phyloP scores from a whole-genome alignment of 371 early-diverging fungal species.

The Blastocladiella emersonii region DNA sequence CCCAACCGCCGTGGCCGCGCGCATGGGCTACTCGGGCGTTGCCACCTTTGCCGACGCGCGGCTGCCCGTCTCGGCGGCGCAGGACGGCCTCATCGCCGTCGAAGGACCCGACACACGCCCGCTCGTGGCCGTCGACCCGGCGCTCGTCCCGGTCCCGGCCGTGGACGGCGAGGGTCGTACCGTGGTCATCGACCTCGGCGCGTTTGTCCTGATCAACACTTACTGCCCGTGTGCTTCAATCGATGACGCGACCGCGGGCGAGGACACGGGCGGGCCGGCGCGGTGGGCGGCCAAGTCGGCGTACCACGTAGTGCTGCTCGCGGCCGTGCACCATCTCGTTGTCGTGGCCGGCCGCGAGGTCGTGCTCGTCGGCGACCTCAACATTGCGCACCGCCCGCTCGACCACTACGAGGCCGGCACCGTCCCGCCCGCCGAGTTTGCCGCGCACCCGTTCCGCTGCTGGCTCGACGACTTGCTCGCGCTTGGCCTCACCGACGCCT shows the following conservation, averaged over 20 bases:
- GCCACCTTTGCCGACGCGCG: constrained; percentile 43
- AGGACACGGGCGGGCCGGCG: too few species aligned
- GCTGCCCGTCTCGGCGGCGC: not conserved
- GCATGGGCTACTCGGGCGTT: constrained; percentile 56
- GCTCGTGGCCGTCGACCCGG: constrained; percentile 1
- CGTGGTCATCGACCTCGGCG: constrained; percentile 57
- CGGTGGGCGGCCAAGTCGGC: constrained; percentile 47
- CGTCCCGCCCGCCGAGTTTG: constrained; percentile 40
- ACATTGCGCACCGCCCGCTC: constrained; percentile 52
- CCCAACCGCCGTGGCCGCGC: constrained; percentile 1
- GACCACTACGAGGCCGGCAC: constrained; percentile 68
- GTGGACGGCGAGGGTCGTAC: constrained; percentile 67
- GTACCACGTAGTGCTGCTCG: constrained; percentile 35
- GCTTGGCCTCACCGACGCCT: constrained; percentile 37
- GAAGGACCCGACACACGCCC: not conserved
- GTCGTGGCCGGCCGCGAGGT: constrained; percentile 43
- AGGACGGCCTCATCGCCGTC: constrained; percentile 8
- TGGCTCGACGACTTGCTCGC: constrained; percentile 56
- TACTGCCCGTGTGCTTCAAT: too few species aligned
- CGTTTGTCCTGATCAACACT: constrained; percentile 65
- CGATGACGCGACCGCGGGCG: constrained; percentile 37
- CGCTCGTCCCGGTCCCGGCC: constrained; percentile 24
- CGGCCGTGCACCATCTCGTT: constrained; percentile 32
- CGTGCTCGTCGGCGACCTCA: constrained; percentile 64
- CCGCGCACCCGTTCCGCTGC: constrained; percentile 42